Evolutionary conservation across 768 basidiomycete genomes (phyloP).

Genomic region (Suillus subaureus): DNA sequence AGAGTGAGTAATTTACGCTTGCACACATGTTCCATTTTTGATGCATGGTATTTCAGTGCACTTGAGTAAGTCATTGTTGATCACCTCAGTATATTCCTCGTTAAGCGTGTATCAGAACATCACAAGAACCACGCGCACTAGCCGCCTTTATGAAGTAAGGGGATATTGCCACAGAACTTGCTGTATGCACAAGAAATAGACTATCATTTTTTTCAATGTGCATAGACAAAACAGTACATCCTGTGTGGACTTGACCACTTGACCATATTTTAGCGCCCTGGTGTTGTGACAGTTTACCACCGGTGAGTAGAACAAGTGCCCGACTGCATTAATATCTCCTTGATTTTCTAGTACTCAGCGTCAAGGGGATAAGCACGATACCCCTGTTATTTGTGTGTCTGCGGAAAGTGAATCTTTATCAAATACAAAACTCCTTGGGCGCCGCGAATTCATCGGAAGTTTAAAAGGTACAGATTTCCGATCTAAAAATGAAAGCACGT

Average conservation of each 20-base stretch:
- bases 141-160: slow-evolving; percentile 16
- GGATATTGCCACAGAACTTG: slow-evolving; percentile 14
- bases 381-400: slow-evolving; percentile 3
- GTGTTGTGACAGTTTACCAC: neutral
- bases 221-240: neutral
- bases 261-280: neutral
- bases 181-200: slow-evolving; percentile 25
- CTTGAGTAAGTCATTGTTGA: slow-evolving; percentile 59
- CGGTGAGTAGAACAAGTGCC: neutral
- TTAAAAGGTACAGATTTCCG: neutral
- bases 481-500: slow-evolving; percentile 1
- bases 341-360: neutral
- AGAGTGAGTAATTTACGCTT: slow-evolving; percentile 59
- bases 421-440: neutral
- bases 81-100: neutral
- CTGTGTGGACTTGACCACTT: neutral
- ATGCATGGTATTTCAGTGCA: slow-evolving; percentile 57
- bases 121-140: slow-evolving; percentile 92
- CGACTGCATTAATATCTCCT: neutral
- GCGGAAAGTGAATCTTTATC: neutral
- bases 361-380: neutral
- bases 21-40: slow-evolving; percentile 9
- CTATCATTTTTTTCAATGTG: neutral
- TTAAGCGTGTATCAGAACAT: slow-evolving; percentile 58
- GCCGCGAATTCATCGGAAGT: neutral